Evolutionary conservation across 2,329 filamentous ascomycete species (phyloP).

Genomic region (Juglanconis oblonga): DNA sequence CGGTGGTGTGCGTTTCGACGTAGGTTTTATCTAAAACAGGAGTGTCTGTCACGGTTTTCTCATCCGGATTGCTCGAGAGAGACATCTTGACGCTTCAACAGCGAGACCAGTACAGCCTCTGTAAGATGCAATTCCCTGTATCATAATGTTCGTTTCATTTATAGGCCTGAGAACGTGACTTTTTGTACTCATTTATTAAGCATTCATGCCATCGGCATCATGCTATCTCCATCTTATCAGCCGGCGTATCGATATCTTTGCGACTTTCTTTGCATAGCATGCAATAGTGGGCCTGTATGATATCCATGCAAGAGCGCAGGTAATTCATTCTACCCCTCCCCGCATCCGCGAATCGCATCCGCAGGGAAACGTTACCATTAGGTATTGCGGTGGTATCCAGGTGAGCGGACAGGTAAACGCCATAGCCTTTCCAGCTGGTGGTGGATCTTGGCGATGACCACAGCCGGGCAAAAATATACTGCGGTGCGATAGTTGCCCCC

Average conservation of each 20-base stretch:
- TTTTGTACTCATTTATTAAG: background rate
- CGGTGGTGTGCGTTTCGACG: background rate
- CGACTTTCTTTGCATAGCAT: background rate
- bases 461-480: too few species aligned
- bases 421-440: too few species aligned
- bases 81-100: background rate
- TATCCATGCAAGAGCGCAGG: slow-evolving; percentile 6
- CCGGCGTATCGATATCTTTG: background rate
- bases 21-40: background rate
- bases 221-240: background rate
- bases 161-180: background rate
- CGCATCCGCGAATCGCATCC: background rate
- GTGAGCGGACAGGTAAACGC: too few species aligned
- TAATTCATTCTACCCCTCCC: background rate
- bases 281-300: slow-evolving; percentile 1
- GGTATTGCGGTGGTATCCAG: too few species aligned
- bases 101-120: too few species aligned
- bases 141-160: background rate
- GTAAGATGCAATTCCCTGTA: too few species aligned
- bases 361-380: background rate
- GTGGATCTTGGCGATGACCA: too few species aligned
- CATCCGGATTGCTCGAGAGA: background rate
- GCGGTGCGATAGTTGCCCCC: too few species aligned
- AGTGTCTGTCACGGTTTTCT: background rate
- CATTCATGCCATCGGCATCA: background rate